Conservation (phyloP, 1,139 yeast genomes). For the Kazachstania sp. region DNA sequence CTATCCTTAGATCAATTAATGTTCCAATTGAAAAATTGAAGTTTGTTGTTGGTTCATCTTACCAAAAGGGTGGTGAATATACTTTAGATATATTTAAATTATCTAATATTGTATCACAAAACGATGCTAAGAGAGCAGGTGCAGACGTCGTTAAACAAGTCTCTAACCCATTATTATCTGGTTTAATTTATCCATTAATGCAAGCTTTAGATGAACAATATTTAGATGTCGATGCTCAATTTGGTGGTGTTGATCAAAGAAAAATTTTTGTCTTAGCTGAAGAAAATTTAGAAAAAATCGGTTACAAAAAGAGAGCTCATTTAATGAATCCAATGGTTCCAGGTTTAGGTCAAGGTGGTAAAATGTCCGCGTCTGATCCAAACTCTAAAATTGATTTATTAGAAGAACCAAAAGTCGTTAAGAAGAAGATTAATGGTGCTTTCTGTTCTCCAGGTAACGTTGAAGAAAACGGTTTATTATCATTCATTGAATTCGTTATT, state of each 20-base stretch:
- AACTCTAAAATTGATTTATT: slow-evolving; percentile 90
- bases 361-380: slow-evolving; percentile 99
- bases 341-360: slow-evolving; percentile 93
- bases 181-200: slow-evolving; percentile 95
- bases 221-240: slow-evolving; percentile 84
- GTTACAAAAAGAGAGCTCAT: slow-evolving; percentile 96
- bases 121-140: slow-evolving; percentile 98
- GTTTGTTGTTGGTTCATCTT: slow-evolving; percentile 81
- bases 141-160: slow-evolving; percentile 99
- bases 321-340: slow-evolving; percentile 99
- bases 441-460: slow-evolving; percentile 94
- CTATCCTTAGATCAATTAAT: slow-evolving; percentile 74
- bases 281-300: slow-evolving; percentile 76
- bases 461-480: slow-evolving; percentile 81
- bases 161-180: slow-evolving; percentile 83
- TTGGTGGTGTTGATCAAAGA: slow-evolving; percentile 99
- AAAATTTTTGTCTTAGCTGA: slow-evolving; percentile 96
- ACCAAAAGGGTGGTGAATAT: slow-evolving; percentile 70
- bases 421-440: slow-evolving; percentile 86
- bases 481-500: slow-evolving; percentile 76
- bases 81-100: slow-evolving; percentile 83
- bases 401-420: slow-evolving; percentile 80
- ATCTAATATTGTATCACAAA: slow-evolving; percentile 77
- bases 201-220: slow-evolving; percentile 96
- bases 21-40: slow-evolving; percentile 85